Conservation (phyloP, 352 stramenopile species). For the Phytophthora chlamydospora region DNA sequence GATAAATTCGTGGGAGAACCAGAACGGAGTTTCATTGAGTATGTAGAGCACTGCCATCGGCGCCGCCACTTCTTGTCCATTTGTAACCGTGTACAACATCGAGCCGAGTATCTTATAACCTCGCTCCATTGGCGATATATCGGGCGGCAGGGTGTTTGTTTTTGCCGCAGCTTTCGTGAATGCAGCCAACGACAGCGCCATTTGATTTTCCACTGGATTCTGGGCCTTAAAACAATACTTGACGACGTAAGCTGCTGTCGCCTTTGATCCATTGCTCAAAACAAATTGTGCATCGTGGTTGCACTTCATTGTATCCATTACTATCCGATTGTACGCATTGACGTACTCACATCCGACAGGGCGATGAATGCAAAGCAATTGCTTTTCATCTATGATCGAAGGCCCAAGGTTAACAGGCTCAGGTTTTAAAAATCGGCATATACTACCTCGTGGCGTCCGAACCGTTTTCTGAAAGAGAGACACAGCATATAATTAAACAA, state of each 20-base stretch:
- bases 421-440: slow-evolving; percentile 14
- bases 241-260: slow-evolving; percentile 21
- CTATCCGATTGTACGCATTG: slow-evolving; percentile 20
- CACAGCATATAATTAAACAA: neutral
- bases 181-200: slow-evolving; percentile 5
- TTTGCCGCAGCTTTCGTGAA: slow-evolving; percentile 16
- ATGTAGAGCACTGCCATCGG: slow-evolving; percentile 18
- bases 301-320: slow-evolving; percentile 19
- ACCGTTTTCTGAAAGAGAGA: neutral
- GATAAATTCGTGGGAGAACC: slow-evolving; percentile 19
- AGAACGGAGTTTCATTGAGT: slow-evolving; percentile 14
- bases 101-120: slow-evolving; percentile 11
- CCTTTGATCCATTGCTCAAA: slow-evolving; percentile 6
- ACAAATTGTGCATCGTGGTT: slow-evolving; percentile 34
- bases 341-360: slow-evolving; percentile 23
- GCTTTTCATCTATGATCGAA: neutral
- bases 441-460: slow-evolving; percentile 3
- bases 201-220: slow-evolving; percentile 26
- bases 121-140: slow-evolving; percentile 2
- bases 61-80: slow-evolving; percentile 16
- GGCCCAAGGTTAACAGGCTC: neutral
- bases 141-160: slow-evolving; percentile 3
- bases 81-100: slow-evolving; percentile 21
- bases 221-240: slow-evolving; percentile 33
- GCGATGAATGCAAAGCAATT: neutral